phyloP scores from a whole-genome alignment of 768 basidiomycete species.

The Suillus subaureus region DNA sequence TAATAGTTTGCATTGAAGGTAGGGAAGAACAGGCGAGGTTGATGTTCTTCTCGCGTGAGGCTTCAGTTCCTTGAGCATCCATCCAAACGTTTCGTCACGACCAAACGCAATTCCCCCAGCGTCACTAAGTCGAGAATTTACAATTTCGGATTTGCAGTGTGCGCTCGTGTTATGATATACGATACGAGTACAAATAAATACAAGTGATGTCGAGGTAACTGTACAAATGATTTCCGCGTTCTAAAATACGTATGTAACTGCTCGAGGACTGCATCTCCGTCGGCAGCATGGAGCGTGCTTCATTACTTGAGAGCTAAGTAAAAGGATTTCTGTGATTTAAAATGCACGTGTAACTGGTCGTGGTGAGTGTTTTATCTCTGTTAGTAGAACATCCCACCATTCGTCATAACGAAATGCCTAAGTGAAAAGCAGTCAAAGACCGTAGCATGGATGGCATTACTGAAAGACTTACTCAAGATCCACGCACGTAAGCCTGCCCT shows the following conservation, averaged over 20 bases:
- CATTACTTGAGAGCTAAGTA: not conserved
- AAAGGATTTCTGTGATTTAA: not conserved
- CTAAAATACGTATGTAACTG: not conserved
- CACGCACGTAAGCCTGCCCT: not conserved
- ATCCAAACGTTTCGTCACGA: too few species aligned
- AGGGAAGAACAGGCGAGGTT: too few species aligned
- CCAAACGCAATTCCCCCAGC: not conserved
- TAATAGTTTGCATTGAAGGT: too few species aligned
- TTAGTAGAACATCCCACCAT: not conserved
- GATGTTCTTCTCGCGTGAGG: too few species aligned
- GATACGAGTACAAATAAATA: not conserved
- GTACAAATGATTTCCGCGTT: not conserved
- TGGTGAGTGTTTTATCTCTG: not conserved
- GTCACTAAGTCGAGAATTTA: not conserved
- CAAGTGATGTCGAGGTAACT: not conserved
- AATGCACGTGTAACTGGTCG: not conserved
- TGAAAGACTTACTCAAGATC: not conserved
- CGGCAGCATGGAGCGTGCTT: not conserved
- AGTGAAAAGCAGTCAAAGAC: not conserved
- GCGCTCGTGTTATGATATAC: not conserved
- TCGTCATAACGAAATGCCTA: not conserved
- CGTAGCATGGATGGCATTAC: not conserved
- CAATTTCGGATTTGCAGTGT: not conserved
- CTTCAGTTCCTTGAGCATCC: too few species aligned
- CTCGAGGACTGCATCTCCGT: not conserved